Evolutionary conservation across 2,329 filamentous ascomycete species (phyloP), one percentile per base, ranked within the genome.

Genomic region (Colletotrichum somersetense): DNA sequence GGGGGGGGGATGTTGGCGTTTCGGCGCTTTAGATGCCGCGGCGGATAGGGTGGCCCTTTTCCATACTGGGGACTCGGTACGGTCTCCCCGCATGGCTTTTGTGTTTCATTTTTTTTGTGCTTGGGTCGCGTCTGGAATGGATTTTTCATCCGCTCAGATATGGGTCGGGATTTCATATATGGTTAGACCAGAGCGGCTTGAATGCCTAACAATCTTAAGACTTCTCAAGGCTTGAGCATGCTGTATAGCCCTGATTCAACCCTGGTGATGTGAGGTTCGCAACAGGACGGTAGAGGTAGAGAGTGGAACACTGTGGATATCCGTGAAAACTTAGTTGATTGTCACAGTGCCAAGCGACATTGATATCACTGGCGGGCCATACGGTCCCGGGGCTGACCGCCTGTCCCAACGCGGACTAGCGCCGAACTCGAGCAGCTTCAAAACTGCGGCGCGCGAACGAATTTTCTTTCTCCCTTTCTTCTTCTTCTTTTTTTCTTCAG

Each of bases 401-500:
- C 58, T 23, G 46, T 52, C 66, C 40, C 1, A 71, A 76, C 62
- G 0, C 3, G 56, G 73, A 58, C 75, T 80, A 79, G 78, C 78
- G 73, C n/a, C 1, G 0, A 61, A 53, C 62, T 52, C 53, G n/a
- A 26, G 23, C 40, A 53, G 23, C 26, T 57, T 50, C 48, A 33
- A 66, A 71, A 71, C 2, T 56, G 67, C 67, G 48, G 38, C 67
- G 57, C 67, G 64, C 65, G 35, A 46, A 72, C 73, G 56, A 73
- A 80, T 81, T 80, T 77, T 77, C 78, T 75, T 67, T 77, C 76
- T 74, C 55, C 58, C 74, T 79, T 81, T 81, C 81, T 79, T 80
- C 79, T 81, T 82, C 75, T 80, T 81, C 82, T 85, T 82, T 85
- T 83, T 58, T 83, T 85, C 81, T 76, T 81, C 77, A 85, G 83